Percentiles rank a stretch among this genome's conserved stretches.
These are phyloP conservation scores for Symmetrospora coprosmae DNA, from an alignment of 768 basidiomycete genomes.

Conservation along the genomic window DNA sequence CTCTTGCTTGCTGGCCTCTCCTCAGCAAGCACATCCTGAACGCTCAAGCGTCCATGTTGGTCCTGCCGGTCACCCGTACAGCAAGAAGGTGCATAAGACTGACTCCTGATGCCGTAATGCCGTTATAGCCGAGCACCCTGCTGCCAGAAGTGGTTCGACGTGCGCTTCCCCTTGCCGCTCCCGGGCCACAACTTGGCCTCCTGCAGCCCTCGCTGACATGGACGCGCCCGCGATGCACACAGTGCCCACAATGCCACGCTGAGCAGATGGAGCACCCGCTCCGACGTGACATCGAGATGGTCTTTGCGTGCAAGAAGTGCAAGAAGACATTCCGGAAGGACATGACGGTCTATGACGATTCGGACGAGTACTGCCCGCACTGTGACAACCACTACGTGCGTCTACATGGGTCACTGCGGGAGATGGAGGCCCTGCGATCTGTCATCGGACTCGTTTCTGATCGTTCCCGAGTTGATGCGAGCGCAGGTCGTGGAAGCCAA, in stretches of 20 bases:
- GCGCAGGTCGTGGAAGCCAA: slow-evolving; percentile 90
- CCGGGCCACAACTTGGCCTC: neutral
- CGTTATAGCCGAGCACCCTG: slow-evolving; percentile 90
- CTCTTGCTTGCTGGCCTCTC: neutral
- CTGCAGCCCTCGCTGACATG: neutral
- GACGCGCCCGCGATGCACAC: neutral
- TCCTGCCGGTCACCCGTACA: no score
- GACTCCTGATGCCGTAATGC: no score
- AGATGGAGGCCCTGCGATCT: neutral
- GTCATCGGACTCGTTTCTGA: no score
- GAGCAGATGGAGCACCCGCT: slow-evolving; percentile 64
- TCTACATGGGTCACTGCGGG: slow-evolving; percentile 26
- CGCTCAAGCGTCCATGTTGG: slow-evolving; percentile 90
- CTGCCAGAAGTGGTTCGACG: slow-evolving; percentile 92
- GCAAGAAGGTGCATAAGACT: no score
- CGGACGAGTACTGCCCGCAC: slow-evolving; percentile 94
- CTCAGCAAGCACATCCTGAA: slow-evolving; percentile 88
- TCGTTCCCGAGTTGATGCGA: neutral
- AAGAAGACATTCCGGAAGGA: slow-evolving; percentile 95
- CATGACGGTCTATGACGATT: slow-evolving; percentile 80
- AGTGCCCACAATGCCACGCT: slow-evolving; percentile 84
- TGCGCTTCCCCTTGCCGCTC: slow-evolving; percentile 29
- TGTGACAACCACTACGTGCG: slow-evolving; percentile 96
- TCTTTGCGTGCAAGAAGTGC: slow-evolving; percentile 72
- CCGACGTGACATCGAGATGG: slow-evolving; percentile 65